Evolutionary conservation across 2,329 filamentous ascomycete species (phyloP).

Genomic region (Chaetomiaceae sp.): DNA sequence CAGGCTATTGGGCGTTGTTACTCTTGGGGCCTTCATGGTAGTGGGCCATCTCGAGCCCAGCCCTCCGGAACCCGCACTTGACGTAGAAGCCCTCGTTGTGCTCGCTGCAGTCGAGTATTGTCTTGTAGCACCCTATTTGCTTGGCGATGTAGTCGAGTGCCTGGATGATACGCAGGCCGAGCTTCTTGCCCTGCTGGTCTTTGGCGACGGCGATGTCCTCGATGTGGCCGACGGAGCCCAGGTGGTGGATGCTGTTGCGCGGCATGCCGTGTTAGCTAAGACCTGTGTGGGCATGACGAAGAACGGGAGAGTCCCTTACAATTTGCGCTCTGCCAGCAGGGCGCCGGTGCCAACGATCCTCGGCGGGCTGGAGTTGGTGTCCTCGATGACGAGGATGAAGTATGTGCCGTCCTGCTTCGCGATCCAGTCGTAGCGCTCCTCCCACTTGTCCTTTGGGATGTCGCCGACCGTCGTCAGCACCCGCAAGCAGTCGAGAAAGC

Average conservation of each 20-base stretch:
- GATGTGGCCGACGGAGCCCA: constrained; percentile 87
- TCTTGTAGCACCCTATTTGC: constrained; percentile 93
- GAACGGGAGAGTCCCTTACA: constrained; percentile 50
- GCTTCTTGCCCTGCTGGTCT: constrained; percentile 95
- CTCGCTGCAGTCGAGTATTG: constrained; percentile 93
- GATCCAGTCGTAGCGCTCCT: constrained; percentile 80
- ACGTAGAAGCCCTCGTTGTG: constrained; percentile 96
- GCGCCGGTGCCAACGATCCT: constrained; percentile 86
- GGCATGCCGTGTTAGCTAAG: constrained; percentile 8
- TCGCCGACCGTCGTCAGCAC: constrained; percentile 93
- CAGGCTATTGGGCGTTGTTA: constrained; percentile 35
- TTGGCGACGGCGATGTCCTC: constrained; percentile 95
- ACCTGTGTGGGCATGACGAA: not conserved
- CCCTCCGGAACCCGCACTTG: constrained; percentile 92
- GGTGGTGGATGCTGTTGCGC: constrained; percentile 63
- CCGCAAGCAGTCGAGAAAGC: constrained; percentile 86
- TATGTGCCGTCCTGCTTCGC: constrained; percentile 68
- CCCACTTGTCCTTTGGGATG: constrained; percentile 69
- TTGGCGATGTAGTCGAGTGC: constrained; percentile 85
- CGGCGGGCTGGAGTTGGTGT: constrained; percentile 51
- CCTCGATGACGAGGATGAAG: constrained; percentile 81
- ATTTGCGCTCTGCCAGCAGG: constrained; percentile 89
- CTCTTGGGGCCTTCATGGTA: constrained; percentile 67
- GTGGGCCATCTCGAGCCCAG: constrained; percentile 94
- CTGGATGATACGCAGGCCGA: constrained; percentile 88